phyloP scores from a whole-genome alignment of 108 stramenopile genomes.

The Cyclotella baltica region DNA sequence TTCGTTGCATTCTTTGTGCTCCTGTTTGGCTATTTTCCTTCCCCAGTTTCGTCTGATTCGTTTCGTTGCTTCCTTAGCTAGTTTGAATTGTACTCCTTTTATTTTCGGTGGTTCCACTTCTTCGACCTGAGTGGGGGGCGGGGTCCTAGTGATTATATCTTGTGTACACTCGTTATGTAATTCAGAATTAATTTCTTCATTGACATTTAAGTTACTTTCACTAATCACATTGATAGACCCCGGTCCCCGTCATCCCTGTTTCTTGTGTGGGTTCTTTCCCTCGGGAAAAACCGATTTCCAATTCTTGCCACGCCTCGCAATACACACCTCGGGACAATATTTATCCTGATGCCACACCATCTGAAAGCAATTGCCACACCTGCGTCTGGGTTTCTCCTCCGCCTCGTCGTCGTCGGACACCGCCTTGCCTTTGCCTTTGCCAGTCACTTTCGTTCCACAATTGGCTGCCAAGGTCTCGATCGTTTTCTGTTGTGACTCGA shows the following conservation, averaged over 20 bases:
- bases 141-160: not conserved
- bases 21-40: not conserved
- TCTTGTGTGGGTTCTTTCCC: not conserved
- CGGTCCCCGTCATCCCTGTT: not conserved
- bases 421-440: not conserved
- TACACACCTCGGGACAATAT: not conserved
- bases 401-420: not conserved
- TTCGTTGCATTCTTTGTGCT: not conserved
- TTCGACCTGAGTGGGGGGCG: not conserved
- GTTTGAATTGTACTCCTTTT: not conserved
- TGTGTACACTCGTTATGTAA: not conserved
- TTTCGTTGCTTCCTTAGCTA: not conserved
- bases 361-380: not conserved
- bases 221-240: not conserved
- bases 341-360: not conserved
- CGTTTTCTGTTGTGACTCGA: not conserved
- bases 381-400: not conserved
- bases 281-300: not conserved
- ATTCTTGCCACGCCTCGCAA: not conserved
- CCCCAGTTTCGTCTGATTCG: not conserved
- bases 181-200: not conserved
- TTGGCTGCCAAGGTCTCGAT: not conserved
- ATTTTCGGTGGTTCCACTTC: not conserved
- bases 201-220: too few relatives aligned
- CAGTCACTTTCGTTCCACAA: not conserved